Base-by-base conservation (phyloP, 75 land plant species). In the Selaginella tamariscina region DNA sequence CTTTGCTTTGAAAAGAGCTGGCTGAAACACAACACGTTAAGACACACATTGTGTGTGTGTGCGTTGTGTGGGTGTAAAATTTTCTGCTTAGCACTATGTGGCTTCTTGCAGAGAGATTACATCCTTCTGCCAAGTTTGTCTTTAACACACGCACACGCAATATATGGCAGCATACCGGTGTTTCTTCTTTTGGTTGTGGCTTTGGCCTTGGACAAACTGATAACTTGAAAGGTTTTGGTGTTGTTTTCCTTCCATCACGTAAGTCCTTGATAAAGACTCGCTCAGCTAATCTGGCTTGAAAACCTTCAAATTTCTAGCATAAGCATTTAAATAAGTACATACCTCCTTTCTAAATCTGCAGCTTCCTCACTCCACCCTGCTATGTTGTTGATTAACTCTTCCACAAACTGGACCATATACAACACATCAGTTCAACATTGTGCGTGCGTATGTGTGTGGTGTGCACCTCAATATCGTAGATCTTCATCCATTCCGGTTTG, bases 401-500 rank as follows among this genome's bases (percentile, higher is more conserved):
- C 64, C 24, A 70, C 64, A 59, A 54, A 70, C 71, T 70, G 32
- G 2, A 9, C 2, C n/a, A 2, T 20, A 70, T 70, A 56, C 27
- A 2, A 5, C 18, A 2, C 18, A 18, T 2, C 1, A 32, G 22
- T 11, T 28, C 21, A 56, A 15, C 31, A 26, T 29, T 1, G 1
- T 57, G 2, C 32, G n/a, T 20, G 18, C 11, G 28, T 56, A 57
- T 2, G 55, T 1, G 57, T 11, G 57, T 20, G 31, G 18, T 29
- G 31, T 31, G 8, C 31, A 70, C 71, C 8, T 70, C 66, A 24
- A 33, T 27, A 31, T 70, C 71, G 57, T 70, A 70, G 18, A 56
- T 1, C 31, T 70, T 70, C 1, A 70, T 30, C 71, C 71, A 70
- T 70, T 70, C 71, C 57, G 62, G 39, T 26, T 57, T 70, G 65